Evolutionary conservation across 2,329 filamentous ascomycete genomes (phyloP).

Genomic region (Exophiala sp.): DNA sequence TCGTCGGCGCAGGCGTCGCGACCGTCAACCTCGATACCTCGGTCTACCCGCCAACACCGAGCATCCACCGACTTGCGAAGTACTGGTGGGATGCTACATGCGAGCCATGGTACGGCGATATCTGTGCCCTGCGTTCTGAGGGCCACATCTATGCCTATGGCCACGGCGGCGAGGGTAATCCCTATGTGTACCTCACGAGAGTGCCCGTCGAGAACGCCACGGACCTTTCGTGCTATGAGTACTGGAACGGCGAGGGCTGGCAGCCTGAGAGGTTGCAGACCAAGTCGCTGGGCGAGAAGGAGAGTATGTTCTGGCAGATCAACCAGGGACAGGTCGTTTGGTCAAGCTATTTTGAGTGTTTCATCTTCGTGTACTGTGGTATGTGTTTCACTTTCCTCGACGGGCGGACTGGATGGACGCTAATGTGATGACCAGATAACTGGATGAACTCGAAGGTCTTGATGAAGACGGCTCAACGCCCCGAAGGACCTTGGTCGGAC

Average conservation of each 20-base stretch:
- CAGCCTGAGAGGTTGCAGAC: constrained; percentile 20
- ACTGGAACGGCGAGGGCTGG: constrained; percentile 28
- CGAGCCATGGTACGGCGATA: constrained; percentile 30
- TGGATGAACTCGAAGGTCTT: constrained; percentile 25
- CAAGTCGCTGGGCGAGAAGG: constrained; percentile 22
- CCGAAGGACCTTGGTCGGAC: constrained; percentile 30
- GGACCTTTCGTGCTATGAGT: constrained; percentile 26
- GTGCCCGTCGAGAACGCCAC: constrained; percentile 20
- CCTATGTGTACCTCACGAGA: constrained; percentile 27
- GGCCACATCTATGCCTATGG: constrained; percentile 29
- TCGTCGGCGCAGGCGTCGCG: constrained; percentile 28
- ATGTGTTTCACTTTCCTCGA: neutral
- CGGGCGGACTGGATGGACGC: neutral
- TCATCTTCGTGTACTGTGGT: constrained; percentile 30
- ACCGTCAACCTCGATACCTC: constrained; percentile 21
- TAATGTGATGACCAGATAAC: constrained; percentile 18
- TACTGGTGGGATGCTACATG: constrained; percentile 28
- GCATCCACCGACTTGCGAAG: constrained; percentile 19
- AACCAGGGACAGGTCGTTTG: constrained; percentile 31
- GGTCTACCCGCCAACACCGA: constrained; percentile 18
- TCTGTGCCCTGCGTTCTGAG: constrained; percentile 23
- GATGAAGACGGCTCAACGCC: constrained; percentile 19
- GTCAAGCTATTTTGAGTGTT: constrained; percentile 25
- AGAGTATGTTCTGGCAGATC: constrained; percentile 30
- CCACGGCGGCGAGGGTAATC: constrained; percentile 26